Conservation (phyloP, 345 rosid genomes). For the Linum trigynum region DNA sequence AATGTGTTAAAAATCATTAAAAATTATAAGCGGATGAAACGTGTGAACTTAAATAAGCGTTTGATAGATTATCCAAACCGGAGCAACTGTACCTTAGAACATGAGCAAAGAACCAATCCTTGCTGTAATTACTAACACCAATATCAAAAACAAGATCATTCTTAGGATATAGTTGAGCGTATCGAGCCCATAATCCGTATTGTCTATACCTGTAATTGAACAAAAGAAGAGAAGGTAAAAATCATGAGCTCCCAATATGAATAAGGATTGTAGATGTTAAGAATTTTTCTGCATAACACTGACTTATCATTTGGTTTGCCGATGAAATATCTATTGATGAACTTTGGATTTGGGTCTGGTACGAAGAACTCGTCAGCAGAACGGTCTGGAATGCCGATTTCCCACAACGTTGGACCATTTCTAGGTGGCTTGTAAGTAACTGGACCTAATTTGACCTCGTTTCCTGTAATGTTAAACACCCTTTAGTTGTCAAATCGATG, state of each 20-base stretch:
- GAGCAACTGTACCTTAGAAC: constrained; percentile 38
- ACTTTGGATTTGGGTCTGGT: constrained; percentile 50
- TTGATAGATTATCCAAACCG: not conserved
- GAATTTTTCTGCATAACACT: not conserved
- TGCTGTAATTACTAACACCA: constrained; percentile 35
- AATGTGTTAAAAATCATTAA: not conserved
- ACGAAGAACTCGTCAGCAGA: constrained; percentile 60
- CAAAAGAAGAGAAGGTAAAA: not conserved
- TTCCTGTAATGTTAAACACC: constrained; percentile 30
- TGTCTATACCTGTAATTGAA: constrained; percentile 49
- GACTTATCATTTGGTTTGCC: constrained; percentile 28
- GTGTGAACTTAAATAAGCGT: not conserved
- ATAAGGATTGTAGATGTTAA: not conserved
- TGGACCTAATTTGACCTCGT: constrained; percentile 30
- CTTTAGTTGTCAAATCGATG: not conserved
- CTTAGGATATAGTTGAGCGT: constrained; percentile 39
- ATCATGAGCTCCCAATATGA: not conserved
- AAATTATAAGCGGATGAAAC: not conserved
- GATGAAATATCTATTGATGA: constrained; percentile 31
- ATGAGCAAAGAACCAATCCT: constrained; percentile 78
- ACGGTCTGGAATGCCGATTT: constrained; percentile 72
- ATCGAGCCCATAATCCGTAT: constrained; percentile 69
- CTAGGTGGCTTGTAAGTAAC: constrained; percentile 58
- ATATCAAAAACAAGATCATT: constrained; percentile 40
- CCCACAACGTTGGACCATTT: constrained; percentile 82